These are phyloP conservation scores for Taphrina betulina DNA, from an alignment of 1,139 yeast species.

Conservation along the genomic window DNA sequence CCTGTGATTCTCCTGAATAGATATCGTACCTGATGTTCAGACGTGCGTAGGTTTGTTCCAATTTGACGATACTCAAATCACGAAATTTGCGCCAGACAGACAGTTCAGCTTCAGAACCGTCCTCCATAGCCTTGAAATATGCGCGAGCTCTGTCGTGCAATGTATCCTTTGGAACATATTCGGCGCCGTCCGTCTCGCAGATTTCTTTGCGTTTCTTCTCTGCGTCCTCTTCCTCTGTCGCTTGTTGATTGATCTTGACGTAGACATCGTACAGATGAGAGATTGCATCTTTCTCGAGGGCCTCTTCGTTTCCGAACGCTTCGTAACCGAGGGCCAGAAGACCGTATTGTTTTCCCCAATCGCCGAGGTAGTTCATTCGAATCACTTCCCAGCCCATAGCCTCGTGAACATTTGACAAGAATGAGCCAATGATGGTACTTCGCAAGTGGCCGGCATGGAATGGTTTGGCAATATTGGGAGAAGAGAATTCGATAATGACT, in stretches of 20 bases:
- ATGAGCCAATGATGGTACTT: constrained; percentile 98
- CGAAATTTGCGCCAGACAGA: constrained; percentile 85
- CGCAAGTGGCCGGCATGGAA: constrained; percentile 99
- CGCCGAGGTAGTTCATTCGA: constrained; percentile 93
- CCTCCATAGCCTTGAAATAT: constrained; percentile 89
- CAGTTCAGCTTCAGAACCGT: constrained; percentile 81
- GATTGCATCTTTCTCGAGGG: constrained; percentile 74
- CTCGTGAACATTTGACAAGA: constrained; percentile 83
- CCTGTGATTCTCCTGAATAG: constrained; percentile 96
- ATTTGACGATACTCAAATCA: constrained; percentile 80
- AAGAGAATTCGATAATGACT: constrained; percentile 82
- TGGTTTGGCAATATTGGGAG: constrained; percentile 98
- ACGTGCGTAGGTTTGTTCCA: constrained; percentile 84
- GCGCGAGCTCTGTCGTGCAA: constrained; percentile 62
- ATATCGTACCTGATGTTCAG: constrained; percentile 82
- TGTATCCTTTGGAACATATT: constrained; percentile 33
- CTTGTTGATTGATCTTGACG: constrained; percentile 73
- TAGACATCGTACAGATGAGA: constrained; percentile 93
- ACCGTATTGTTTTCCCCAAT: constrained; percentile 98
- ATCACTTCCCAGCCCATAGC: constrained; percentile 85
- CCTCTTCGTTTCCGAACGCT: constrained; percentile 77
- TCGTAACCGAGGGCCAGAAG: constrained; percentile 83
- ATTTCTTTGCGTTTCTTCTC: constrained; percentile 28
- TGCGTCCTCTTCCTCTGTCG: constrained; percentile 33
- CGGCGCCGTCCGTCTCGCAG: constrained; percentile 31